Conservation (phyloP, 345 rosid genomes). For the Populus deltoides region DNA sequence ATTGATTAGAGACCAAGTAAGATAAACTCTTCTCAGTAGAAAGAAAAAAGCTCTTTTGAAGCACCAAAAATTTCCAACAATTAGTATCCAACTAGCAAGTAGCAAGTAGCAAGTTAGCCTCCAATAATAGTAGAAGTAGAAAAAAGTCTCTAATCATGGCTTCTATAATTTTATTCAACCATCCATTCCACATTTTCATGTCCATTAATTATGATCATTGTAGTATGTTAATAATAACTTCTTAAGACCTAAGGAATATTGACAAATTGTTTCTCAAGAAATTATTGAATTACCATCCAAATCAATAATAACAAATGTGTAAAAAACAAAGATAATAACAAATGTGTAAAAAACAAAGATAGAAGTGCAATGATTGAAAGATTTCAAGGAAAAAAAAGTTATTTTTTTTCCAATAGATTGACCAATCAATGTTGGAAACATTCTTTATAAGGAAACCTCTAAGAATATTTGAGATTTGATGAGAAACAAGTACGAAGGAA, state of each 20-base stretch:
- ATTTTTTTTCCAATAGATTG: not conserved
- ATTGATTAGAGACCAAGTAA: too few relatives aligned
- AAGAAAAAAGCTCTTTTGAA: too few relatives aligned
- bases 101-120: too few relatives aligned
- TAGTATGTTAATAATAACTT: not conserved
- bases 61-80: too few relatives aligned
- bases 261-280: not conserved
- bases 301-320: not conserved
- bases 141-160: too few relatives aligned
- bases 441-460: too few relatives aligned
- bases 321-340: not conserved
- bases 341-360: not conserved
- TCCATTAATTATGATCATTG: not conserved
- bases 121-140: too few relatives aligned
- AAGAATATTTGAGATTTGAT: too few relatives aligned
- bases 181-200: not conserved
- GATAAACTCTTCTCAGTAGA: too few relatives aligned
- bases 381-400: not conserved
- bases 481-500: too few relatives aligned
- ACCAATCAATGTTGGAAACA: not conserved
- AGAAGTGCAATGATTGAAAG: not conserved
- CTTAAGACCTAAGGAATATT: not conserved
- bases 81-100: too few relatives aligned
- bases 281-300: not conserved
- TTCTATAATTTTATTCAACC: too few relatives aligned